phyloP scores from a whole-genome alignment of 805 yeast genomes.

The Zygoascus biomembranicola region DNA sequence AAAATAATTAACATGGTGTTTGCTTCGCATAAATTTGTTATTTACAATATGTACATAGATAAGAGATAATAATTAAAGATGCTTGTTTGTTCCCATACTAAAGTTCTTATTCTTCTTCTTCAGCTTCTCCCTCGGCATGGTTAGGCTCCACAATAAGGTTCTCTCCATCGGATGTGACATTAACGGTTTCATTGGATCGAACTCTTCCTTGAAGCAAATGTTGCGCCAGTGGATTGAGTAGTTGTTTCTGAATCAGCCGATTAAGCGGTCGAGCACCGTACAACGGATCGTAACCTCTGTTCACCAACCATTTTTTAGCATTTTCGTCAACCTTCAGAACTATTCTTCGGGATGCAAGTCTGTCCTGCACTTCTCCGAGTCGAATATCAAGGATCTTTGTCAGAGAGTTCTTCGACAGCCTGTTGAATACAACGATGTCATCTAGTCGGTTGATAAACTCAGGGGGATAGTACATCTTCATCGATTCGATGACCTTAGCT shows the following conservation, averaged over 20 bases:
- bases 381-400: constrained; percentile 79
- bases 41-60: constrained; percentile 6
- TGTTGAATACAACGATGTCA: constrained; percentile 87
- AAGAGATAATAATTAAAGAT: not conserved
- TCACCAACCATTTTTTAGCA: constrained; percentile 72
- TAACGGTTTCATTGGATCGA: constrained; percentile 46
- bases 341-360: constrained; percentile 74
- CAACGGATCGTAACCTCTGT: constrained; percentile 80
- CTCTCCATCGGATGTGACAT: constrained; percentile 39
- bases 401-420: constrained; percentile 69
- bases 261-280: constrained; percentile 97
- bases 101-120: not conserved
- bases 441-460: constrained; percentile 93
- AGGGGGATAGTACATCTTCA: constrained; percentile 77
- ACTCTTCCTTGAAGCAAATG: constrained; percentile 73
- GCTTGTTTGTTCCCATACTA: not conserved
- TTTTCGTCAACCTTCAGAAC: constrained; percentile 42
- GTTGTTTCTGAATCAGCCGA: constrained; percentile 71
- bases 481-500: constrained; percentile 51
- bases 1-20: not conserved
- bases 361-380: constrained; percentile 67
- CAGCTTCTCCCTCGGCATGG: constrained; percentile 24
- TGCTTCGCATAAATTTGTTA: not conserved
- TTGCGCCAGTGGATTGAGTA: constrained; percentile 86
- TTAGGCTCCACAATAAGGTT: constrained; percentile 40